These are phyloP conservation scores for Nothophytophthora sp. DNA, from an alignment of 352 stramenopile genomes.

Conservation along the genomic window DNA sequence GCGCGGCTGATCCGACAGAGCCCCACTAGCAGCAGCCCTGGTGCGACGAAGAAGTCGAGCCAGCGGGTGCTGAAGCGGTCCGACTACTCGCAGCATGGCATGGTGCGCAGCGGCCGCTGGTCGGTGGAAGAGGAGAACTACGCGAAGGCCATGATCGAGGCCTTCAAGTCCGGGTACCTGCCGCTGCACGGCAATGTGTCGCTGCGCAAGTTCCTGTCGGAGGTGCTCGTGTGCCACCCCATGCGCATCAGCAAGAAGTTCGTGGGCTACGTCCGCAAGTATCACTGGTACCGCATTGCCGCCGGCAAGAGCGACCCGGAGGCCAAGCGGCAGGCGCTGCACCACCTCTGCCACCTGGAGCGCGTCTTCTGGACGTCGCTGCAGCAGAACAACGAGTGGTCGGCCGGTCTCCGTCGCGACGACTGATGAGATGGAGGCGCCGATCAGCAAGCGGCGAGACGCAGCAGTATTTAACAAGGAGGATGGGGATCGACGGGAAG, in stretches of 20 bases:
- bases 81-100: slow-evolving; percentile 78
- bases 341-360: slow-evolving; percentile 48
- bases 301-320: slow-evolving; percentile 59
- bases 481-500: too few relatives aligned
- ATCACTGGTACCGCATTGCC: slow-evolving; percentile 83
- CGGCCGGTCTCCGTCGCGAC: slow-evolving; percentile 15
- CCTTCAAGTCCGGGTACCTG: slow-evolving; percentile 71
- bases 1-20: slow-evolving; percentile 25
- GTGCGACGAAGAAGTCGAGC: slow-evolving; percentile 33
- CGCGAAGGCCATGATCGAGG: slow-evolving; percentile 82
- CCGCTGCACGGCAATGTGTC: slow-evolving; percentile 81
- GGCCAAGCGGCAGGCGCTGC: slow-evolving; percentile 41
- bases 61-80: slow-evolving; percentile 70
- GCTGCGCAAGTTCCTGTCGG: slow-evolving; percentile 86
- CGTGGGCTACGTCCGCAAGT: slow-evolving; percentile 87
- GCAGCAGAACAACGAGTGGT: slow-evolving; percentile 62
- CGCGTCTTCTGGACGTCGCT: slow-evolving; percentile 63
- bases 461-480: slow-evolving; percentile 34
- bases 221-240: slow-evolving; percentile 86
- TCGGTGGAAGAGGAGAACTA: slow-evolving; percentile 77
- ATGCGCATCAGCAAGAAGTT: slow-evolving; percentile 94
- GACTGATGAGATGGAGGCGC: slow-evolving; percentile 16
- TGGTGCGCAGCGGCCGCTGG: slow-evolving; percentile 72
- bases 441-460: slow-evolving; percentile 1
- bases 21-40: slow-evolving; percentile 10